These are phyloP conservation scores for Monilinia aucupariae DNA, from an alignment of 2,329 filamentous ascomycete species.

Conservation along the genomic window DNA sequence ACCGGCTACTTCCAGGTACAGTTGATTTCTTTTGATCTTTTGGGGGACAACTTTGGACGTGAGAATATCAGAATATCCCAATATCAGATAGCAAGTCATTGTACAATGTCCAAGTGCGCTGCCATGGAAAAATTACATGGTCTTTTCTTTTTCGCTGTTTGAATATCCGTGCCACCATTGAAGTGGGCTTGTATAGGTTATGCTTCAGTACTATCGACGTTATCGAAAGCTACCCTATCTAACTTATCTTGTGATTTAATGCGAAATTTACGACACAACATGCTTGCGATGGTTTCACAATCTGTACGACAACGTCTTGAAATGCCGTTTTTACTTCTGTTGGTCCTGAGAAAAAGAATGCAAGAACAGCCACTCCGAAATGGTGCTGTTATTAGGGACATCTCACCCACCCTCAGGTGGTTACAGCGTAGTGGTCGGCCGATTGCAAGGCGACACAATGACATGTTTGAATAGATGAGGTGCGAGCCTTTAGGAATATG, in stretches of 20 bases:
- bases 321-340: not conserved
- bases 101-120: too few relatives aligned
- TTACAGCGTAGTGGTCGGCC: not conserved
- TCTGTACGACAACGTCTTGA: too few relatives aligned
- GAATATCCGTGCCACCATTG: not conserved
- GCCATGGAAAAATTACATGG: too few relatives aligned
- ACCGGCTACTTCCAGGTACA: too few relatives aligned
- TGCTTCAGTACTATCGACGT: not conserved
- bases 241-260: not conserved
- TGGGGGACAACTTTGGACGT: too few relatives aligned
- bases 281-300: too few relatives aligned
- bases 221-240: not conserved
- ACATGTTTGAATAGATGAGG: not conserved
- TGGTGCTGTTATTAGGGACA: not conserved
- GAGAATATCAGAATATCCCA: too few relatives aligned
- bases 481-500: not conserved
- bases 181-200: not conserved
- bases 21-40: too few relatives aligned
- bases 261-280: too few relatives aligned
- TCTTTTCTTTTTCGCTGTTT: too few relatives aligned
- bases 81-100: too few relatives aligned
- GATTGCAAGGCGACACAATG: not conserved
- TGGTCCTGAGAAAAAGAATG: not conserved
- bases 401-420: not conserved
- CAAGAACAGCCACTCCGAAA: not conserved